Conservation (phyloP, 192 early-diverging fungal species). For the Powellomyces hirtus region DNA sequence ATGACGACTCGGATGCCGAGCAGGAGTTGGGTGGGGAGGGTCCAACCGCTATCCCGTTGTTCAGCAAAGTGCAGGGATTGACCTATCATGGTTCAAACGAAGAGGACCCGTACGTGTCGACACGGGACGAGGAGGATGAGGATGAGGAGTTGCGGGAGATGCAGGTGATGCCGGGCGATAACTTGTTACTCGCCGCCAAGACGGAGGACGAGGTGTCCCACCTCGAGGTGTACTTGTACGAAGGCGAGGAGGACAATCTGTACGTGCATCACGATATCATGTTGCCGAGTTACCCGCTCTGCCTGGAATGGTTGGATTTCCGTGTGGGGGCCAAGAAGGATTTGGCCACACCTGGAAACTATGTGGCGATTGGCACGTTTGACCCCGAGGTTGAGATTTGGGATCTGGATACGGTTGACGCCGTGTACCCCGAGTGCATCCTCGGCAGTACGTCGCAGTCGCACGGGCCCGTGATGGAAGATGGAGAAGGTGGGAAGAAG, state of each 20-base stretch:
- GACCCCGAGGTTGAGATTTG: constrained; percentile 98
- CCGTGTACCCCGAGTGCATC: constrained; percentile 87
- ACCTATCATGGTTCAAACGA: constrained; percentile 75
- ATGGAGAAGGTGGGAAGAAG: constrained; percentile 40
- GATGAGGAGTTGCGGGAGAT: constrained; percentile 83
- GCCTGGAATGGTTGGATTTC: constrained; percentile 94
- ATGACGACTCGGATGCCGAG: constrained; percentile 63
- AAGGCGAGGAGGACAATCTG: constrained; percentile 76
- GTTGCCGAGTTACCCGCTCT: constrained; percentile 93
- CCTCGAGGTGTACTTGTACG: constrained; percentile 91
- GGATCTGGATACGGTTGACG: constrained; percentile 91
- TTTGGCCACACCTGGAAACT: constrained; percentile 64
- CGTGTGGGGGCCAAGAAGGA: constrained; percentile 66
- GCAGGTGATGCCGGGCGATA: constrained; percentile 74
- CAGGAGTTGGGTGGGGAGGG: constrained; percentile 17
- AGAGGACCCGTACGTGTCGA: constrained; percentile 84
- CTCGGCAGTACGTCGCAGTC: constrained; percentile 57
- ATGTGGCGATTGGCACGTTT: constrained; percentile 95
- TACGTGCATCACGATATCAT: constrained; percentile 99
- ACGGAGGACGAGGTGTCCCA: constrained; percentile 98
- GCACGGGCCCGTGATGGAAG: background rate
- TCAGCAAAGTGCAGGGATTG: constrained; percentile 85
- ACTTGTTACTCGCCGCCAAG: constrained; percentile 85
- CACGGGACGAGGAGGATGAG: constrained; percentile 63
- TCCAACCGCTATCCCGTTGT: constrained; percentile 57